Base-by-base conservation (phyloP, 2,329 filamentous ascomycete genomes). In the Colletotrichum sp. region DNA sequence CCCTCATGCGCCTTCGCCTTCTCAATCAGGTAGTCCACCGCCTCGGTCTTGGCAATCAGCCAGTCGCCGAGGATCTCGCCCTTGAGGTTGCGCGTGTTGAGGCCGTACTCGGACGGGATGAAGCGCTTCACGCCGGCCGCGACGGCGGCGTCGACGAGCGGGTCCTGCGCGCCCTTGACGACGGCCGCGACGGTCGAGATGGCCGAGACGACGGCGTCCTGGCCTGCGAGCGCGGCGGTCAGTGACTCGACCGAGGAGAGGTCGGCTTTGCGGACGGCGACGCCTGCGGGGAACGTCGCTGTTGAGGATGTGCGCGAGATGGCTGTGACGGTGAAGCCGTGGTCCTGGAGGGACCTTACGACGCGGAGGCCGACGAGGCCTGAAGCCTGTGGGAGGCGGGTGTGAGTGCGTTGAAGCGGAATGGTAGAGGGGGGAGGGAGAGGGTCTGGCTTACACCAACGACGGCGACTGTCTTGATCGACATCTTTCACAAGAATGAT, bases 51-150 rank as follows among this genome's bases (percentile, higher is more conserved):
- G 5, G 75, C 68, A 55, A 71, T 57, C 7, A 76, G 28, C 70
- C 68, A 72, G 24, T 76, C 73, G 7, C 78, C 78, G 6, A 80
- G 76, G 24, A 81, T 77, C 34, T 81, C 80, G 39, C 71, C 71
- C 5, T 52, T 32, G 57, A 81, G 78, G 18, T 79, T 74, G 3
- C 80, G 80, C 2, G 80, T 67, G 81, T 82, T 82, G n/a, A 82
- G 84, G 26, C 78, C 78, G 62, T 87, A 92, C 76, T 92, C 90
- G 10, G 87, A 87, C 7, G 90, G 89, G 30, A 92, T 83, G 81
- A 91, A 90, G 24, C 88, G 85, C 79, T 89, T 86, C 7, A 92
- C 89, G 16, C 89, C 89, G 8, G 89, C 90, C 6, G 84, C 84
- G 26, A 90, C 84, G 24, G 89, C 86, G 4, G 89, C 90, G 69